phyloP scores from a whole-genome alignment of 176 grass and related monocot genomes.

The Eragrostis nindensis region DNA sequence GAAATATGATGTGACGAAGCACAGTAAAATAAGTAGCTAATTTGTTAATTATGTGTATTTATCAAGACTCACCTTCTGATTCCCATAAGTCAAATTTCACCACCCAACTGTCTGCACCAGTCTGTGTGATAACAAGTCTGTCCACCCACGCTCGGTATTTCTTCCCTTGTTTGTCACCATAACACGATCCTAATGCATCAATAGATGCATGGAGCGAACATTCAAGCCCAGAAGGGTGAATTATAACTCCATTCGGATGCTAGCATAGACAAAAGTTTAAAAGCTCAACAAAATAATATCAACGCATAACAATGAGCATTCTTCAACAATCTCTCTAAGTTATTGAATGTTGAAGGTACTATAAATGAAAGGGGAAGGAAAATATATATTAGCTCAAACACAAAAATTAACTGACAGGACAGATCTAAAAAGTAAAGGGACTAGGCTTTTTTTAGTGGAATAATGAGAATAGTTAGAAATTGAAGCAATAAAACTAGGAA shows the following conservation, averaged over 20 bases:
- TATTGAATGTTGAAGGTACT: background rate
- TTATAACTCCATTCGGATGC: constrained; percentile 64
- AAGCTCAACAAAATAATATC: background rate
- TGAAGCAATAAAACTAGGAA: constrained; percentile 22
- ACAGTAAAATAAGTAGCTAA: background rate
- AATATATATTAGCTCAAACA: constrained; percentile 13
- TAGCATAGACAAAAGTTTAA: constrained; percentile 36
- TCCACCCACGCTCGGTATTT: constrained; percentile 77
- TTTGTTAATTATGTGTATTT: constrained; percentile 11
- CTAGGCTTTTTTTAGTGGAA: background rate
- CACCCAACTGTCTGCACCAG: constrained; percentile 63
- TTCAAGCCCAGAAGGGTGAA: constrained; percentile 76
- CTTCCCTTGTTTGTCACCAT: constrained; percentile 78
- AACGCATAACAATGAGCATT: background rate
- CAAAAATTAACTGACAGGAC: background rate
- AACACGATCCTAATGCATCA: constrained; percentile 52
- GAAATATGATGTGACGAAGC: background rate
- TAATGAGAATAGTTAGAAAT: constrained; percentile 18
- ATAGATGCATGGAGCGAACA: constrained; percentile 55
- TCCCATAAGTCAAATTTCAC: constrained; percentile 88
- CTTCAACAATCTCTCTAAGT: background rate
- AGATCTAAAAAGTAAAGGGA: background rate
- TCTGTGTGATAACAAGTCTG: constrained; percentile 67
- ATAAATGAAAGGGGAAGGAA: background rate
- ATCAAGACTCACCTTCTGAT: constrained; percentile 56